phyloP scores from a whole-genome alignment of 2,329 filamentous ascomycete species.

The Apiospora phragmitis region DNA sequence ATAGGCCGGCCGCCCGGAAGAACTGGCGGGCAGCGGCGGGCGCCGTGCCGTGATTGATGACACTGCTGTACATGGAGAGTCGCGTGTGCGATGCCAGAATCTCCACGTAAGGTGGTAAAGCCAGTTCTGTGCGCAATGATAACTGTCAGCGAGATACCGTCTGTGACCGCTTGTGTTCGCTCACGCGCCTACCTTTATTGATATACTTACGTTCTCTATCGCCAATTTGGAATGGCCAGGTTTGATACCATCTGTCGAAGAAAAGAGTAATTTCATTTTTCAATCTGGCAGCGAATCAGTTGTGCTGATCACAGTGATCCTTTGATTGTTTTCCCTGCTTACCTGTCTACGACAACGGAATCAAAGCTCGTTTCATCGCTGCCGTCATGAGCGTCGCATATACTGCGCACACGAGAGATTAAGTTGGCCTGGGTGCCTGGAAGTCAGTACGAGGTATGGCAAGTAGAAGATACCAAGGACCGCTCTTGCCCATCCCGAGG shows the following conservation, averaged over 20 bases:
- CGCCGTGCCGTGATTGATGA: constrained; percentile 74
- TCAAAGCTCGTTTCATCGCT: constrained; percentile 45
- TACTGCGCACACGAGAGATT: constrained; percentile 56
- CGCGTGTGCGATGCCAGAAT: constrained; percentile 73
- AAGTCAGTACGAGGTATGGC: not conserved
- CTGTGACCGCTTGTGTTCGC: constrained; percentile 10
- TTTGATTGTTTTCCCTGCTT: constrained; percentile 22
- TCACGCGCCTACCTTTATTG: not conserved
- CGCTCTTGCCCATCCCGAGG: too few species aligned
- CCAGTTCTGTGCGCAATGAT: constrained; percentile 39
- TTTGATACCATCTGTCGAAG: constrained; percentile 38
- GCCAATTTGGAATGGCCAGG: constrained; percentile 51
- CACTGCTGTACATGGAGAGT: constrained; percentile 72
- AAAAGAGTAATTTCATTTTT: constrained; percentile 35
- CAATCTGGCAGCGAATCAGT: constrained; percentile 20
- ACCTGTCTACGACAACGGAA: constrained; percentile 54
- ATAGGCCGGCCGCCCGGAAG: constrained; percentile 70
- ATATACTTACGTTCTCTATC: constrained; percentile 43
- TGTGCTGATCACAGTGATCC: not conserved
- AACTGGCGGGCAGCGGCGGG: constrained; percentile 70
- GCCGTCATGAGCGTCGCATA: constrained; percentile 59
- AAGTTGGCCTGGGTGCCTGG: constrained; percentile 46
- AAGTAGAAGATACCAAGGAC: too few species aligned
- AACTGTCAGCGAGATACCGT: too few species aligned
- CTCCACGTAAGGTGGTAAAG: constrained; percentile 71